These are phyloP conservation scores for Pachysandra terminalis DNA, from an alignment of 164 flowering plant genomes.

Conservation along the genomic window DNA sequence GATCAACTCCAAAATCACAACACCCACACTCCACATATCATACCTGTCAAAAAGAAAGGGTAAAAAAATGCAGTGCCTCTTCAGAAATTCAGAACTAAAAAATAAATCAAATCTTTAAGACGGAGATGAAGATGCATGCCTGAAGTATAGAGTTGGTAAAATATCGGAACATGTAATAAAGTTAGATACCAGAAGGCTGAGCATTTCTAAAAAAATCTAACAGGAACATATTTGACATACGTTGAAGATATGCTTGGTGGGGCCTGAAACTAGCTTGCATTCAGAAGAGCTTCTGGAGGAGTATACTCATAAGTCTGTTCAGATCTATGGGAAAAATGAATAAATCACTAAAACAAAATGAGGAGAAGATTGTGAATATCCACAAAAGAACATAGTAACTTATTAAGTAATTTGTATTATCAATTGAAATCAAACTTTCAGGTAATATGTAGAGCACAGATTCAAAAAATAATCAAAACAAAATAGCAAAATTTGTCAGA, in stretches of 20 bases:
- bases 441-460: too few relatives aligned
- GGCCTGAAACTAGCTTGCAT: slow-evolving; percentile 71
- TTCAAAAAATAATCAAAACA: neutral
- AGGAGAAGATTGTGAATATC: neutral
- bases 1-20: slow-evolving; percentile 87
- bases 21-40: slow-evolving; percentile 99
- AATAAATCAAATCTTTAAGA: neutral
- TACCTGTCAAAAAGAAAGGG: slow-evolving; percentile 77
- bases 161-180: too few relatives aligned
- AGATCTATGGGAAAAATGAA: slow-evolving; percentile 45
- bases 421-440: too few relatives aligned
- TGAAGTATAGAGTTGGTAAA: neutral
- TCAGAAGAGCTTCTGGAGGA: slow-evolving; percentile 91
- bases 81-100: slow-evolving; percentile 1
- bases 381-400: neutral
- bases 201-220: neutral
- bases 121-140: neutral
- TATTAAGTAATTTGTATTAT: neutral
- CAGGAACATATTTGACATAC: slow-evolving; percentile 33
- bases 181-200: too few relatives aligned
- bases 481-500: neutral
- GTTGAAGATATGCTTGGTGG: slow-evolving; percentile 46
- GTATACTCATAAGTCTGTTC: slow-evolving; percentile 89
- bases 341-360: neutral
- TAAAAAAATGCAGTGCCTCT: neutral